phyloP scores from a whole-genome alignment of 1,284 basidiomycete genomes.

The Cryptococcus sp. region DNA sequence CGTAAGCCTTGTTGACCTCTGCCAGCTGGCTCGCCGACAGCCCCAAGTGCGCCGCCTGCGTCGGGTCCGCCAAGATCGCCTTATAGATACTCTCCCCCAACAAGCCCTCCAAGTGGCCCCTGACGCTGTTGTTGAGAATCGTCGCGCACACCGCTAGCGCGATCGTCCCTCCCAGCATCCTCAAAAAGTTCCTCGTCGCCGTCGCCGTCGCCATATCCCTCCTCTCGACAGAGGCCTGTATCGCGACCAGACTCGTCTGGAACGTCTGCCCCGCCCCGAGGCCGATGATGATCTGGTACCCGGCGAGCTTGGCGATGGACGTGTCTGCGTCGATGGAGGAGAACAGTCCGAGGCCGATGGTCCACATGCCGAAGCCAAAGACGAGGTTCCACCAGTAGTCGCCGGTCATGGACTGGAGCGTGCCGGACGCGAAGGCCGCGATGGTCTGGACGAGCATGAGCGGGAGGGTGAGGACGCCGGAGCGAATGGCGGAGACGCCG shows the following conservation, averaged over 20 bases:
- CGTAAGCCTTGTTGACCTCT: conserved; percentile 34
- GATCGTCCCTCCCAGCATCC: conserved; percentile 42
- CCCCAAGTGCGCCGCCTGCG: conserved; percentile 19
- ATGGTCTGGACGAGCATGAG: conserved; percentile 62
- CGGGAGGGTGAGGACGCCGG: conserved; percentile 63
- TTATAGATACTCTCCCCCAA: conserved; percentile 6
- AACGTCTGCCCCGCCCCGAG: conserved; percentile 55
- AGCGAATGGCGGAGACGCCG: conserved; percentile 61
- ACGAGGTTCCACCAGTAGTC: conserved; percentile 63
- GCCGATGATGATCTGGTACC: conserved; percentile 67
- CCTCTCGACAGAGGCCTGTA: conserved; percentile 54
- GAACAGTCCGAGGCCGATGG: conserved; percentile 65
- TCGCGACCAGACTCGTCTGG: conserved; percentile 49
- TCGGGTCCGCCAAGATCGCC: conserved; percentile 35
- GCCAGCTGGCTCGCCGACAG: conserved; percentile 19
- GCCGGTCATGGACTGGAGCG: conserved; percentile 63
- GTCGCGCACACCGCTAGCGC: conserved; percentile 30
- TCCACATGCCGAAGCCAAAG: conserved; percentile 65
- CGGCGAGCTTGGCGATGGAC: conserved; percentile 57
- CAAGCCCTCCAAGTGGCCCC: conserved; percentile 9
- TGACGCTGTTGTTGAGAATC: conserved; percentile 40
- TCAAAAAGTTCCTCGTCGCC: conserved; percentile 40
- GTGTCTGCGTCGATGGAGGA: conserved; percentile 60
- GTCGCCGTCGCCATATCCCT: conserved; percentile 48
- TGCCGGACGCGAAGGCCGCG: conserved; percentile 53